Evolutionary conservation across 306 rosid genomes (phyloP), one percentile per base, ranked within the genome.

Genomic region (Fragaria iinumae): DNA sequence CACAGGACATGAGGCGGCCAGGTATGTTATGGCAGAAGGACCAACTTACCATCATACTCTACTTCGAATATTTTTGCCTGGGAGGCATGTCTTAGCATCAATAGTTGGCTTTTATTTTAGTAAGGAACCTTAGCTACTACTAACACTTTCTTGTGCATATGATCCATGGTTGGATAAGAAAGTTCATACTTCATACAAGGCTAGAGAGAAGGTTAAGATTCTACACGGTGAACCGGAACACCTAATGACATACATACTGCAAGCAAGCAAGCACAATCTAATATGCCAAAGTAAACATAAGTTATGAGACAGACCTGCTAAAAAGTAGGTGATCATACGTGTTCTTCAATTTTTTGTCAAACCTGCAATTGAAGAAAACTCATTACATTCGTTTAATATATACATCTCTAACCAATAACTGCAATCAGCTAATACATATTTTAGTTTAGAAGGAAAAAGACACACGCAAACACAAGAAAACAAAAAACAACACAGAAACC

Each of bases 281-380:
- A 55, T 13, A 56, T 56, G 77, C 25, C 44, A 56, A 44, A 59
- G 12, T 25, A 65, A 63, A 68, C 44, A 29, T 25, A 57, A 65
- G 64, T 86, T 48, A 80, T 11, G 80, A 86, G 82, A 25, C 80
- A 60, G 75, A 95, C 99, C 99, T 95, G 97, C 97, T 95, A 81
- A 95, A 95, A 80, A 95, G 99, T 48, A 95, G 91, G 80, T 90
- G 93, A 86, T 92, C 99, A 70, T 92, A 92, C 36, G 97, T 84
- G 86, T 92, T 95, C 93, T 95, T 92, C 89, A 95, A 86, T 84
- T 92, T 95, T 85, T 93, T 87, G 88, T 95, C 97, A 80, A 95
- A 92, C 99, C 99, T 95, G 96, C 80, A 83, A 76, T 78, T 45
- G 47, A 49, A 67, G 18, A 77, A 52, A 77, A 57, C 20, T 34